Evolutionary conservation across 2,329 filamentous ascomycete species (phyloP), one percentile per base, ranked within the genome.

Genomic region (Keithomyces neogunnii): DNA sequence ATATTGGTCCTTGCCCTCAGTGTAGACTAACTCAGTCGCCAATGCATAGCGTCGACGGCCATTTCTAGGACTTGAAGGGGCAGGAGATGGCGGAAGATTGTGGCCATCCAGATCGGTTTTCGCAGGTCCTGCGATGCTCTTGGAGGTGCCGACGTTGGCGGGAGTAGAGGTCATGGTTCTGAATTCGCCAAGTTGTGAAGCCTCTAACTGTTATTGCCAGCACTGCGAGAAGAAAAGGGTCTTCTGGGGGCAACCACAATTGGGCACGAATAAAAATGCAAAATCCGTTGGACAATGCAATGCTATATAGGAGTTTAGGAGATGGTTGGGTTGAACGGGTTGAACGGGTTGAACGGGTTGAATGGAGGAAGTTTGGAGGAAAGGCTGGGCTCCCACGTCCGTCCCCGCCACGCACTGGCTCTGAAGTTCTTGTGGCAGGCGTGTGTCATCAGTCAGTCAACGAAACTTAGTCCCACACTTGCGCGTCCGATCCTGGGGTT

Each of bases 11-110:
- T 86, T 93, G 67, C 86, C 84, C 62, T 99, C 93, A 48, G 92
- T 97, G 69, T 92, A 97, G 54, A 99, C 93, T 56, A 99, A 76
- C 72, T 99, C 93, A 4, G 93, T 99, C 52, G 92, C 92, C 55
- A 99, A 81, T 45, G 91, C 90, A 71, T 97, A 99, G 60, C 89
- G 88, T 44, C 77, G 73, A 59, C 86, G 83, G 56, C 89, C 90
- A 65, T 85, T 87, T 65, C 85, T 81, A 29, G 93, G 93, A 64
- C 86, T 96, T 13, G 92, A 97, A 2, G 92, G 90, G 29, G 93
- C 89, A 2, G 93, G 93, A 6, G 93, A 96, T 1, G 91, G 91
- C 48, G 91, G 91, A 48, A 96, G 76, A 62, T 91, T 76, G 70
- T 95, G 87, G 42, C 89, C 89, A 62, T 92, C 86, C 53, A 90